Evolutionary conservation across 306 rosid genomes (phyloP), one percentile per base, ranked within the genome.

Genomic region (Vigna angularis): DNA sequence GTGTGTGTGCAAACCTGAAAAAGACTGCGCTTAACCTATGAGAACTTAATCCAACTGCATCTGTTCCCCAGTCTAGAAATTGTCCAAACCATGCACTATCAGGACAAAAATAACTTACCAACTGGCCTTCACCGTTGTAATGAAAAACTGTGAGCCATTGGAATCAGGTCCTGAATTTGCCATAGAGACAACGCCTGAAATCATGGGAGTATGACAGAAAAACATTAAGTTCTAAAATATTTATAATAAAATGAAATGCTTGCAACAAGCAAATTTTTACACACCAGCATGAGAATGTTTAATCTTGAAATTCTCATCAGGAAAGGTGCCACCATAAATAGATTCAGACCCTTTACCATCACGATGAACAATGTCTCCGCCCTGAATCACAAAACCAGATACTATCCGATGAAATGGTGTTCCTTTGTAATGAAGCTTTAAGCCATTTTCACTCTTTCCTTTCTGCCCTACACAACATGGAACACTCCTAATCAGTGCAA

Each of bases 331-430:
- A 67, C 90, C 96, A 48, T 93, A 93, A 61, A 93, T 88, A 59
- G 98, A 91, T 79, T 89, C 90, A 70, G 86, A 86, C 67, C 93
- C 90, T 75, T 81, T 85, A 66, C 98, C 98, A 73, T 91, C 88
- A 42, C 83, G 87, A 51, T 78, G 70, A 71, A 89, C 70, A 72
- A 91, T 88, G 83, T 93, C 98, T 78, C 98, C 96, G 20, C 98
- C 98, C 85, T 93, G 94, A 89, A 93, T 91, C 87, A 91, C 49
- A 32, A 93, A 93, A 66, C 98, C 98, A 73, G 98, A 89, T 77
- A 93, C 75, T 65, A 93, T 93, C 76, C 96, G 93, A 83, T 93
- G 98, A 82, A 93, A 87, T 66, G 91, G 91, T 10, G 82, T 82
- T 79, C 94, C 94, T 85, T 91, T 91, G 70, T 91, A 93, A 62